phyloP scores from a whole-genome alignment of 352 stramenopile genomes.

The Pythium guiyangense region DNA sequence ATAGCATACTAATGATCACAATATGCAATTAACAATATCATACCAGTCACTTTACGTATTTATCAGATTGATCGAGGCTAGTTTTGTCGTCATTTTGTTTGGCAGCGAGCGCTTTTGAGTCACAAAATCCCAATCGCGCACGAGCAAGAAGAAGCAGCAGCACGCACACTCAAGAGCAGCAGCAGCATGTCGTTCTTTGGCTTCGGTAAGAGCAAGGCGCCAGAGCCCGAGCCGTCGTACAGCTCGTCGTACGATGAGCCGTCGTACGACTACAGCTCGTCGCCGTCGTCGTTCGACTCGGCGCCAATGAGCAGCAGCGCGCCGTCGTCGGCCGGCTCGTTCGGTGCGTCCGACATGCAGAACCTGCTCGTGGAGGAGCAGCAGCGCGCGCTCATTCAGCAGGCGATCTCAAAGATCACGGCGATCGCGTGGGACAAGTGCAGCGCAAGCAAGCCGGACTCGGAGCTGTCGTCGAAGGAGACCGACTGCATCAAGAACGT shows the following conservation, averaged over 20 bases:
- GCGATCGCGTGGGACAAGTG: constrained; percentile 89
- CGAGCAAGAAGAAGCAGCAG: not conserved
- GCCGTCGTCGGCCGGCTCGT: constrained; percentile 20
- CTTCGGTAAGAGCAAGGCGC: constrained; percentile 67
- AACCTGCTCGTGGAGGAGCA: constrained; percentile 85
- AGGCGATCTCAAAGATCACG: constrained; percentile 88
- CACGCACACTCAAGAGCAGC: not conserved
- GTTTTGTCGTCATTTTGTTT: no score
- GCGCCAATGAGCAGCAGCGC: constrained; percentile 15
- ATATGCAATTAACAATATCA: no score
- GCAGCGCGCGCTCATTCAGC: constrained; percentile 82
- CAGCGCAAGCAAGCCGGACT: constrained; percentile 78
- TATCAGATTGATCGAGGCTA: no score
- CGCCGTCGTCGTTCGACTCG: constrained; percentile 35
- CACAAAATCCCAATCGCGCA: no score
- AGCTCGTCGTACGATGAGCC: constrained; percentile 68
- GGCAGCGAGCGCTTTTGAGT: no score
- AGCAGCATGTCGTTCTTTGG: constrained; percentile 76
- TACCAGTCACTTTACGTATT: no score
- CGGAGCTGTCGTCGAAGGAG: constrained; percentile 77
- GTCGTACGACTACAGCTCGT: constrained; percentile 65
- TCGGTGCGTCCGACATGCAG: constrained; percentile 65
- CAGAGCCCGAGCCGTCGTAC: constrained; percentile 37
- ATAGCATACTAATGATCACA: no score
- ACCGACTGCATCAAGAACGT: constrained; percentile 87